Base-by-base conservation (phyloP, 2,329 filamentous ascomycete genomes). In the Alternaria panax region DNA sequence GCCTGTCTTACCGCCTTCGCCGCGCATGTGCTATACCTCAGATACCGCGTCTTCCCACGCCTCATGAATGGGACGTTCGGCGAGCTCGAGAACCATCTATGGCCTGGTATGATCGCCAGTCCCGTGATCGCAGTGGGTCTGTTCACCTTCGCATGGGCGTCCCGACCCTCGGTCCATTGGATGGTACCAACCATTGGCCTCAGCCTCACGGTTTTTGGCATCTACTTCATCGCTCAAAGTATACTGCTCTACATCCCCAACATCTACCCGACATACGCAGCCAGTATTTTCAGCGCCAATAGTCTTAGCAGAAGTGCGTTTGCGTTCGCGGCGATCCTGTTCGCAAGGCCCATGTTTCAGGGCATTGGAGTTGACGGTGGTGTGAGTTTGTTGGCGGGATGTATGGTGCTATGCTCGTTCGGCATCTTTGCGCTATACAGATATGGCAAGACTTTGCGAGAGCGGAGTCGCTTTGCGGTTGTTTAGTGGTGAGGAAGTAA, bases 21-120 rank as follows among this genome's bases (percentile, higher is more conserved):
- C 7, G 89, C 77, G 79, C 90, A n/a, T 87, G 92, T 0, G 68
- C 87, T 1, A 85, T 96, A 75, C 93, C 95, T 85, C 88, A 86
- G 67, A 87, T 94, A 80, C 93, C 94, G 80, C 75, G 93, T 64
- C 83, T 78, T 56, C 74, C 90, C 58, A 82, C 83, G 20, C 65
- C 78, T 28, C 84, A 87, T 74, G 82, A 89, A 79, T 82, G 87
- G 72, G 88, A 91, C 66, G 83, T 86, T 62, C 89, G 91, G 7
- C 89, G 91, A 3, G 87, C 91, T 18, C 89, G 95, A 80, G 80
- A 85, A 46, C 52, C 87, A 92, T 27, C 82, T 96, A 2, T 88
- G 93, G 53, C 92, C 92, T 38, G 94, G 94, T 52, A 67, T 80
- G 70, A 57, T 74, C 6, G 78, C 75, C 8, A 79, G 76, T 46